phyloP scores from a whole-genome alignment of 192 early-diverging fungal species.

The Linnemannia schmuckeri region DNA sequence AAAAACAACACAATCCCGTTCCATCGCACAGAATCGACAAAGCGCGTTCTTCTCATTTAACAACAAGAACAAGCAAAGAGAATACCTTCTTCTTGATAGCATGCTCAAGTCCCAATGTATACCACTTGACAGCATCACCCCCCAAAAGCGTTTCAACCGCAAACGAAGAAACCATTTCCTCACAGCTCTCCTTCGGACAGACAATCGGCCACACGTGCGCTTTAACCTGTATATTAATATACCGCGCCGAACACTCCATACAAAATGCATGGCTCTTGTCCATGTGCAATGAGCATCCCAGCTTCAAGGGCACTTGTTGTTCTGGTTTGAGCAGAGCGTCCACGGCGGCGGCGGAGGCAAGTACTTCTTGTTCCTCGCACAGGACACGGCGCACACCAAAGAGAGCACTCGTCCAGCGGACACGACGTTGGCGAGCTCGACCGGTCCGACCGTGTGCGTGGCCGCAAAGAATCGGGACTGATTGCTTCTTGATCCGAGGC shows the following conservation, averaged over 20 bases:
- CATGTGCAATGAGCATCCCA: constrained; percentile 11
- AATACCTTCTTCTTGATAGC: constrained; percentile 34
- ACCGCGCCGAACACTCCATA: constrained; percentile 9
- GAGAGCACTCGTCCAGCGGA: background rate
- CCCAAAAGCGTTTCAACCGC: constrained; percentile 21
- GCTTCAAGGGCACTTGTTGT: background rate
- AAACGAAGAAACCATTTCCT: background rate
- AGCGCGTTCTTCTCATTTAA: background rate
- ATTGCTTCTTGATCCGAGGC: background rate
- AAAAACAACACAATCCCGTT: too few species aligned
- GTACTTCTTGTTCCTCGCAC: background rate
- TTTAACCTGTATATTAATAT: constrained; percentile 17
- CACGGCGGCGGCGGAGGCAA: too few species aligned
- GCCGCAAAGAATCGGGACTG: background rate
- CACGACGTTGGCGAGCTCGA: background rate
- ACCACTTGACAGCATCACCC: constrained; percentile 10
- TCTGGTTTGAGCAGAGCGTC: background rate
- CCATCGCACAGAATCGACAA: background rate
- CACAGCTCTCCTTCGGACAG: constrained; percentile 11
- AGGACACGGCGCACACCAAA: background rate
- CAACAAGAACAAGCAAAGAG: background rate
- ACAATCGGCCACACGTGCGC: constrained; percentile 17
- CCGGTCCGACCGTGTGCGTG: background rate
- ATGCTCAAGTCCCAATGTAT: constrained; percentile 23
- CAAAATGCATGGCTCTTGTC: constrained; percentile 18